phyloP scores from a whole-genome alignment of 2,329 filamentous ascomycete genomes.

The Cladosporium sp. region DNA sequence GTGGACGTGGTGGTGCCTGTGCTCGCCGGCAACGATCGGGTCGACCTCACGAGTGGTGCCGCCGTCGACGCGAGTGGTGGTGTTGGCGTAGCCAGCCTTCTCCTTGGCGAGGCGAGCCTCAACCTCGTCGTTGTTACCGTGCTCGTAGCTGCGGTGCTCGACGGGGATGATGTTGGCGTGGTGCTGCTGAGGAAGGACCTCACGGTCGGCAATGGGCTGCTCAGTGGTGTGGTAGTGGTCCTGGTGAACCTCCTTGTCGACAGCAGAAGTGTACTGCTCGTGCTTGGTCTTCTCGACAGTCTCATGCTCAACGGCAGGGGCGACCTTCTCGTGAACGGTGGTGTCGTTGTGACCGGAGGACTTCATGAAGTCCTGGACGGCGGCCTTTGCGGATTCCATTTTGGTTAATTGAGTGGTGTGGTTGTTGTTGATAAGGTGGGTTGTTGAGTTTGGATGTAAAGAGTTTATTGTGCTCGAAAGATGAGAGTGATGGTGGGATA shows the following conservation, averaged over 20 bases:
- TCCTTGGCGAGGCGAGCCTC: conserved; percentile 50
- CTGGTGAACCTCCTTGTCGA: conserved; percentile 67
- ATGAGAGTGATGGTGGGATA: background rate
- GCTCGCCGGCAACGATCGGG: conserved; percentile 55
- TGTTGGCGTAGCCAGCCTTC: conserved; percentile 50
- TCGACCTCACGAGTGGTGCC: conserved; percentile 46
- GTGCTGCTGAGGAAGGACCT: conserved; percentile 59
- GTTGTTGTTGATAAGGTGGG: conserved; percentile 2
- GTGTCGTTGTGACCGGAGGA: conserved; percentile 64
- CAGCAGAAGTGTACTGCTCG: conserved; percentile 51
- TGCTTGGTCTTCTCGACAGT: conserved; percentile 56
- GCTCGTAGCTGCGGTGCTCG: conserved; percentile 58
- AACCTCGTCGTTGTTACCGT: conserved; percentile 52
- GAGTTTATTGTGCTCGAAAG: background rate
- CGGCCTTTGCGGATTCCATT: conserved; percentile 64
- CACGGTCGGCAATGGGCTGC: conserved; percentile 58
- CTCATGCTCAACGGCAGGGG: conserved; percentile 58
- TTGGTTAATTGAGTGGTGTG: conserved; percentile 16
- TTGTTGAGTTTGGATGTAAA: background rate
- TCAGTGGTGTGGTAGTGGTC: conserved; percentile 68
- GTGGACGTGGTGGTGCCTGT: conserved; percentile 63
- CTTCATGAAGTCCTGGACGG: conserved; percentile 56
- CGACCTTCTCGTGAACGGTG: conserved; percentile 63
- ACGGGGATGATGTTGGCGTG: conserved; percentile 55
- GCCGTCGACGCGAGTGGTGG: conserved; percentile 44